Evolutionary conservation across 2,329 filamentous ascomycete species (phyloP).

Genomic region (Colletotrichum tofieldiae): DNA sequence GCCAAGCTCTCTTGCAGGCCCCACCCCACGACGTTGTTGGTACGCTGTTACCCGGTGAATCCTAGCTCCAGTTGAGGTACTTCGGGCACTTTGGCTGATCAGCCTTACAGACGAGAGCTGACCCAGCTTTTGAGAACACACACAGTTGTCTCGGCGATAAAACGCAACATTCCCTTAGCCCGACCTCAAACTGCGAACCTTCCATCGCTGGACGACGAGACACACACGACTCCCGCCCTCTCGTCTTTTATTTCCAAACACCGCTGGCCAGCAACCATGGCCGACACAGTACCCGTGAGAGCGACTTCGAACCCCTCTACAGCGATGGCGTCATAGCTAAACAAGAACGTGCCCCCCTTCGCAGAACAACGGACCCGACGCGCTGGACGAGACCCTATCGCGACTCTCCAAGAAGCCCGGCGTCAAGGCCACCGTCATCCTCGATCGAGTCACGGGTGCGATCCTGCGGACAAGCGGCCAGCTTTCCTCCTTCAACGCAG

Average conservation of each 20-base stretch:
- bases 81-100: conserved; percentile 20
- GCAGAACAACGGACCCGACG: conserved; percentile 68
- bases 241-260: background rate
- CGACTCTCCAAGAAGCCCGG: conserved; percentile 84
- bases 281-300: conserved; percentile 43
- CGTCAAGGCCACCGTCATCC: conserved; percentile 83
- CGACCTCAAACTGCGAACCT: background rate
- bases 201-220: background rate
- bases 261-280: conserved; percentile 41
- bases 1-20: background rate
- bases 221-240: background rate
- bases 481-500: conserved; percentile 66
- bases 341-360: conserved; percentile 25
- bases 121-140: conserved; percentile 26
- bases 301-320: conserved; percentile 33
- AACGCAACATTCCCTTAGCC: background rate
- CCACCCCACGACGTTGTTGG: conserved; percentile 26
- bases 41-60: conserved; percentile 35
- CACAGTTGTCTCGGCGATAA: conserved; percentile 8
- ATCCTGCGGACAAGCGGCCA: conserved; percentile 84
- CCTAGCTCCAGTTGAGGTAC: conserved; percentile 26
- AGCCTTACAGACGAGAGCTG: conserved; percentile 33
- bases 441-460: conserved; percentile 80
- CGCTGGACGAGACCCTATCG: conserved; percentile 75
- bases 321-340: conserved; percentile 42